Base-by-base conservation (phyloP, 2,329 filamentous ascomycete genomes). In the Verticillium nonalfalfae region DNA sequence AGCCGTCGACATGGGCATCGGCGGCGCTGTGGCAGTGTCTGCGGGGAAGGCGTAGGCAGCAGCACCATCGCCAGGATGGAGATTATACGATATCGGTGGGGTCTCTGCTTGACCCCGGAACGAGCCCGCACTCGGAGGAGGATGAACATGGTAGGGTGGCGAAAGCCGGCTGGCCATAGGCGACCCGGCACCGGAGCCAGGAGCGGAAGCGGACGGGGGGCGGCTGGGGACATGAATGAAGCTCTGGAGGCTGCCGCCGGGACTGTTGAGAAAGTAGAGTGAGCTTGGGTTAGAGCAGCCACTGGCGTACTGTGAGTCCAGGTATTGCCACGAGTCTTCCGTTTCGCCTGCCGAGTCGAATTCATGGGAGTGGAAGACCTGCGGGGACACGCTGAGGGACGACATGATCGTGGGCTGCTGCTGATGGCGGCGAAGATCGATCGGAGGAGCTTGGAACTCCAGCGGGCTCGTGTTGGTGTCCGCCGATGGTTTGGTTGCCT, bases 241-340 rank as follows among this genome's bases (percentile, higher is more conserved):
- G 26, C 82, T 81, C 40, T 76, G 77, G 66, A 85, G 69, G 62
- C 82, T 84, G 14, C 78, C 76, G 66, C 77, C 81, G 11, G 83
- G 82, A 64, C 82, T 83, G 33, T 79, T 76, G 18, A 81, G 71
- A 63, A 83, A 80, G 18, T 75, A 77, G 10, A 77, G 71, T 0
- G 78, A 78, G 0, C 72, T 75, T 0, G 76, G 66, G 3, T 68
- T 72, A 15, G 75, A 75, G 34, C 68, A 71, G 61, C 70, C 66
- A 57, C 70, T 70, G 36, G 72, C 68, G 61, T 74, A 73, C n/a
- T 26, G 45, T 7, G 45, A 52, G 62, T 78, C 74, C 62, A 79
- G 69, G 55, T 76, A 75, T 58, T 79, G 75, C 78, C 79, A 80
- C 59, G 77, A 75, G 60, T 80, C 78, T 50, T 81, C 78, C 4